phyloP scores from a whole-genome alignment of 805 yeast genomes.

The Zygotorulaspora danielsina region DNA sequence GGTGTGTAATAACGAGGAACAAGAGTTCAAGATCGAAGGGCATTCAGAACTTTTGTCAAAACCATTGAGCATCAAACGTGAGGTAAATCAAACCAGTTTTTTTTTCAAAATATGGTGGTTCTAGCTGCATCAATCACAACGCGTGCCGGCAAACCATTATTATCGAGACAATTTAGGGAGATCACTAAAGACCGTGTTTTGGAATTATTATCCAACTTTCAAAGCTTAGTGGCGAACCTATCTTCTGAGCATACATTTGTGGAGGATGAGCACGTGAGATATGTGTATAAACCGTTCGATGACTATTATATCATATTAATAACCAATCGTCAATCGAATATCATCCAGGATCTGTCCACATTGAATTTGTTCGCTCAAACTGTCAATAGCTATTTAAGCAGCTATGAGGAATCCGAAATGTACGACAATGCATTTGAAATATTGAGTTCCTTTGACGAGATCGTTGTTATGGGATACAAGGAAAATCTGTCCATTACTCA shows the following conservation, averaged over 20 bases:
- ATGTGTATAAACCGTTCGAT: conserved; percentile 93
- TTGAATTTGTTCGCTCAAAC: conserved; percentile 80
- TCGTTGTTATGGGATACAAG: conserved; percentile 81
- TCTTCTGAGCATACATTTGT: conserved; percentile 86
- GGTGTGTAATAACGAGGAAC: conserved; percentile 1
- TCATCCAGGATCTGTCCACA: conserved; percentile 90
- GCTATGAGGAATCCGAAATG: conserved; percentile 76
- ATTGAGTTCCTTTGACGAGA: conserved; percentile 89
- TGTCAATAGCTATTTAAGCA: conserved; percentile 66
- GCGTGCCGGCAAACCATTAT: conserved; percentile 85
- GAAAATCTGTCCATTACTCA: conserved; percentile 81
- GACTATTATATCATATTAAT: conserved; percentile 86
- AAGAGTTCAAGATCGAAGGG: not conserved
- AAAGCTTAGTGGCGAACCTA: conserved; percentile 63
- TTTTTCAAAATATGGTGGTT: conserved; percentile 50
- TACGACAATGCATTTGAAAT: conserved; percentile 83
- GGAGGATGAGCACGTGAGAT: conserved; percentile 87
- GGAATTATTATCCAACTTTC: conserved; percentile 79
- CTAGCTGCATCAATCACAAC: conserved; percentile 94
- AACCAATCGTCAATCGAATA: conserved; percentile 87
- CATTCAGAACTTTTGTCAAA: no score
- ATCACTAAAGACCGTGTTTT: conserved; percentile 80
- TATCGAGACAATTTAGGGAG: conserved; percentile 89
- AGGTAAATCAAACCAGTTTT: conserved; percentile 1
- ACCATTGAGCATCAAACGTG: no score